Base-by-base conservation (phyloP, 2,329 filamentous ascomycete species). In the Xylariomycetidae sp. region DNA sequence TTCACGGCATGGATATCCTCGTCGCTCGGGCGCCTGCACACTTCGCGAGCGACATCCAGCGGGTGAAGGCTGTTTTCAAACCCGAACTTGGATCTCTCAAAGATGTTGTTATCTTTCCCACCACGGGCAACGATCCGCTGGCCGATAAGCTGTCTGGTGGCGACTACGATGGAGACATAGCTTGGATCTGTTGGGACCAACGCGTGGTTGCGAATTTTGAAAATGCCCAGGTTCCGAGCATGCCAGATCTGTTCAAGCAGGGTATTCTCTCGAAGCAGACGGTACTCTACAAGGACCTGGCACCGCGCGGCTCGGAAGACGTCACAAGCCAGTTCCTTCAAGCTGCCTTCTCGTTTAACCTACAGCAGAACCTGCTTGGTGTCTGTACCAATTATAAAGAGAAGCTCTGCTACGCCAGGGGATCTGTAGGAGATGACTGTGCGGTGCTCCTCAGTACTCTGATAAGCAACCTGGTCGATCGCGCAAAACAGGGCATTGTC, bases 161-260 rank as follows among this genome's bases (percentile, higher is more conserved):
- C 0, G 86, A 90, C 49, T 90, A 88, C 41, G 85, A 90, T 44
- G 86, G 86, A 0, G 86, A 92, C 41, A 71, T 64, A n/a, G 76
- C 84, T 4, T 89, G 84, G 83, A 61, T 87, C 0, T 87, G 82
- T 48, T 90, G 82, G 82, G 83, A 89, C 17, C 62, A 66, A 0
- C 57, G 62, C 0, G 69, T 92, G 3, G 82, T 86, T 0, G 46
- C 63, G 5, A 77, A 77, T n/a, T 90, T 90, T 45, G 44, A 50
- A 4, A 88, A 85, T 37, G 74, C 77, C 0, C 62, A 69, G 1
- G 57, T 69, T 5, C 74, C 72, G 0, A 19, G 50, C 1, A 34
- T 55, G 6, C 59, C 60, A 0, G 67, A 75, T 33, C 54, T 81
- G 0, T 61, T 71, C 6, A 36, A 57, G 6, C 40, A 59, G 3